Base-by-base conservation (phyloP, 176 grass and related monocot species). In the Aechmea fasciata region DNA sequence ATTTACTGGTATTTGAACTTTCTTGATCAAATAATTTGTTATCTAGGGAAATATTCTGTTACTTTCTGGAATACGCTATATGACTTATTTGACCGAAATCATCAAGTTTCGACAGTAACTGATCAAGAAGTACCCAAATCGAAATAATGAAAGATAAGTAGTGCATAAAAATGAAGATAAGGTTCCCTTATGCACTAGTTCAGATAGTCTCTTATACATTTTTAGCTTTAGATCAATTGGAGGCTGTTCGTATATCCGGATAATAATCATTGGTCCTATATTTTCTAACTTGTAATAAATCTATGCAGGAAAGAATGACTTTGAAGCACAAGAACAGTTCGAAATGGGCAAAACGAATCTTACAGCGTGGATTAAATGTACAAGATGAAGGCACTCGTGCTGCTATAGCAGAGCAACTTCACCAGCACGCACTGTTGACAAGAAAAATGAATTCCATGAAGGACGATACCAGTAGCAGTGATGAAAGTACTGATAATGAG, bases 241-340 rank as follows among this genome's bases (percentile, higher is more conserved):
- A 41, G 7, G 33, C 33, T 41, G 33, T 41, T 41, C 3, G 4
- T 41, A 1, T 41, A 41, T 41, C 33, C 7, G 33, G 3, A 41
- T 41, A 7, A 41, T 41, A 41, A 41, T 41, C 3, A 41, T 41
- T 41, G 33, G 9, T 61, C 13, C n/a, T 18, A 52, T 48, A 67
- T 65, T 69, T 55, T 51, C 48, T 82, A 3, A 48, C 13, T 28
- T 15, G 26, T 14, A 55, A 50, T 69, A 57, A 77, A 33, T 85
- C 13, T 71, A 66, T 41, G 69, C 80, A 99, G 94, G 94, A 92
- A 84, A 74, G 94, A 57, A 79, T 92, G 84, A 99, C 87, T 48
- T 15, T 99, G 55, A 99, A 90, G 72, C 94, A 99, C 69, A 90
- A 87, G 63, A 99, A 99, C 79, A 92, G 82, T 67, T 92, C 89